Conservation (phyloP, 805 yeast genomes). For the Wickerhamomyces bisporus region DNA sequence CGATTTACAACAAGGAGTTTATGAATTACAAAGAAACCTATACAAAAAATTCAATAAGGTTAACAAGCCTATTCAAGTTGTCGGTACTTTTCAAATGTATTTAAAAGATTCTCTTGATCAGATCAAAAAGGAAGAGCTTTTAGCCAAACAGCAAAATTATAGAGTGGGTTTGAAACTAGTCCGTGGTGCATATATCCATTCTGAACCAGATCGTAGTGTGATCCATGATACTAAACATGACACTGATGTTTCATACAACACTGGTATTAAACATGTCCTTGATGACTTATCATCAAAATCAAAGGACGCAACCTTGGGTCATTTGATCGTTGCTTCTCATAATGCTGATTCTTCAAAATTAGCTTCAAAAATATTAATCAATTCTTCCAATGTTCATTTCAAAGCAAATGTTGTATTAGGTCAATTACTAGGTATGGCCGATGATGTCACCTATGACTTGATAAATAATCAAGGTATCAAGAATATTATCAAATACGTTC, state of each 20-base stretch:
- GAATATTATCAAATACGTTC: slow-evolving; percentile 88
- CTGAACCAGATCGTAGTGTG: slow-evolving; percentile 71
- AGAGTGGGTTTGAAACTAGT: slow-evolving; percentile 84
- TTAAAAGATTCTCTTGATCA: slow-evolving; percentile 64
- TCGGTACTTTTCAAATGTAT: slow-evolving; percentile 93
- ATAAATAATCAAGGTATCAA: slow-evolving; percentile 57
- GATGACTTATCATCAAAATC: slow-evolving; percentile 39
- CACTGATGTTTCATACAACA: slow-evolving; percentile 75
- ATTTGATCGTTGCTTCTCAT: slow-evolving; percentile 88
- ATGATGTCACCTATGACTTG: slow-evolving; percentile 74
- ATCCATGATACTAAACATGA: slow-evolving; percentile 73
- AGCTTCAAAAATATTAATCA: slow-evolving; percentile 53
- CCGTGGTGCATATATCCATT: slow-evolving; percentile 92
- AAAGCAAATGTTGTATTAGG: slow-evolving; percentile 73
- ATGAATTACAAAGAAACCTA: slow-evolving; percentile 79
- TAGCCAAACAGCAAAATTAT: slow-evolving; percentile 58
- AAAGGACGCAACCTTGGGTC: slow-evolving; percentile 53
- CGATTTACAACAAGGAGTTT: slow-evolving; percentile 87
- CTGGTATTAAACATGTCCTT: slow-evolving; percentile 59
- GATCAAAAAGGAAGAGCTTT: slow-evolving; percentile 54
- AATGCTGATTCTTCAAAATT: slow-evolving; percentile 71
- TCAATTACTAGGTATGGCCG: slow-evolving; percentile 95
- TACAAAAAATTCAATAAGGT: slow-evolving; percentile 66
- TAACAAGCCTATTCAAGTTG: slow-evolving; percentile 56
- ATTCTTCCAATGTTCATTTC: slow-evolving; percentile 23